Evolutionary conservation across 306 rosid genomes (phyloP).

Genomic region (Boehmeria nivea): DNA sequence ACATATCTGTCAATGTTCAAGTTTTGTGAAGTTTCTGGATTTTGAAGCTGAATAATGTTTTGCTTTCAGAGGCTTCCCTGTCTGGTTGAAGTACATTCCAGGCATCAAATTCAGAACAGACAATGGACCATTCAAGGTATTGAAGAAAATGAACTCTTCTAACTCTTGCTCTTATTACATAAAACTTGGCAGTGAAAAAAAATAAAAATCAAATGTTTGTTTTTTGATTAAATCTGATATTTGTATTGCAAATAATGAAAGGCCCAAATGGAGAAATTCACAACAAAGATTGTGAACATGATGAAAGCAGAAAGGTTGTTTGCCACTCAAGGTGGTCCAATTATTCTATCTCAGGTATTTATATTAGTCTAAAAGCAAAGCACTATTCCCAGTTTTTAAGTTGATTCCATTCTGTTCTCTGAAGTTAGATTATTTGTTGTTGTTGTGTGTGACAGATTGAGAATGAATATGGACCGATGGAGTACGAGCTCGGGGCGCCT

Average conservation of each 20-base stretch:
- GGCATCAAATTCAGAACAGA: slow-evolving; percentile 92
- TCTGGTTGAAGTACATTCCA: slow-evolving; percentile 93
- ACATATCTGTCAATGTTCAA: neutral
- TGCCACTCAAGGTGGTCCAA: slow-evolving; percentile 90
- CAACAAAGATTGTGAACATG: slow-evolving; percentile 76
- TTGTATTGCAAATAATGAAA: slow-evolving; percentile 28
- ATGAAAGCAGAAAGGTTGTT: slow-evolving; percentile 93
- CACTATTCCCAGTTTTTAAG: neutral
- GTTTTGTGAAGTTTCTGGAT: neutral
- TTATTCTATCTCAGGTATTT: slow-evolving; percentile 86
- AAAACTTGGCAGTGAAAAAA: too few species aligned
- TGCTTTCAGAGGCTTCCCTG: slow-evolving; percentile 82
- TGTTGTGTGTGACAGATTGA: slow-evolving; percentile 60
- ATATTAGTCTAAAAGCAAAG: neutral
- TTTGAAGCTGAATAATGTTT: neutral
- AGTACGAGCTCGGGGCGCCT: slow-evolving; percentile 76
- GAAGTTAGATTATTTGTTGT: slow-evolving; percentile 13
- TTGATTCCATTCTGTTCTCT: neutral
- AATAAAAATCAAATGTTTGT: neutral
- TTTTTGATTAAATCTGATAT: slow-evolving; percentile 22
- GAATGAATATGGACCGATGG: slow-evolving; percentile 95
- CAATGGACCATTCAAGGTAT: slow-evolving; percentile 88
- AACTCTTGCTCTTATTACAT: neutral
- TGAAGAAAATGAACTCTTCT: slow-evolving; percentile 17
- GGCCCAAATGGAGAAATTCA: slow-evolving; percentile 69